These are phyloP conservation scores for Calocybe cyanea DNA, from an alignment of 768 basidiomycete species.

Conservation along the genomic window DNA sequence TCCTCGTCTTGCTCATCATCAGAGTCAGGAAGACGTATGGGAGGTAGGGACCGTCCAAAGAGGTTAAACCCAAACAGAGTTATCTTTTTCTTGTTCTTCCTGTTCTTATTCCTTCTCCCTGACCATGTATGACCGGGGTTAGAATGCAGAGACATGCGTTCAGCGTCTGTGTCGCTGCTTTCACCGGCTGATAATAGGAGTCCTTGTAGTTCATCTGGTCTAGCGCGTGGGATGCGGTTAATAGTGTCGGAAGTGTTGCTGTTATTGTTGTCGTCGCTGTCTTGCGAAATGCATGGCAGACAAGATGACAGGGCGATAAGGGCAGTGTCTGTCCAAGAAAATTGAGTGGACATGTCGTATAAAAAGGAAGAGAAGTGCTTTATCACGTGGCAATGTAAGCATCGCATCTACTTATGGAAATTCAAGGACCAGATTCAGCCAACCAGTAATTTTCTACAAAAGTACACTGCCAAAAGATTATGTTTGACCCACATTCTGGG, in stretches of 20 bases:
- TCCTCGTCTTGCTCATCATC: slow-evolving; percentile 35
- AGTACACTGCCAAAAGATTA: too few relatives aligned
- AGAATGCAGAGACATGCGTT: slow-evolving; percentile 64
- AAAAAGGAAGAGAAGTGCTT: too few relatives aligned
- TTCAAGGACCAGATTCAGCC: too few relatives aligned
- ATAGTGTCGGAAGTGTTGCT: slow-evolving; percentile 20
- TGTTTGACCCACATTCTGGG: too few relatives aligned
- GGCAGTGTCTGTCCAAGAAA: slow-evolving; percentile 61
- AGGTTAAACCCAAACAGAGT: slow-evolving; percentile 64
- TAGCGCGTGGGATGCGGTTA: slow-evolving; percentile 32
- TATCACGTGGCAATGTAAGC: too few relatives aligned
- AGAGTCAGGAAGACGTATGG: slow-evolving; percentile 58
- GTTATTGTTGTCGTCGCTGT: slow-evolving; percentile 13
- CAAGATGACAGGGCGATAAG: slow-evolving; percentile 58
- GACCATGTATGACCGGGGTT: slow-evolving; percentile 36
- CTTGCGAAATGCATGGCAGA: slow-evolving; percentile 48
- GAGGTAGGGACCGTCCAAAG: slow-evolving; percentile 47
- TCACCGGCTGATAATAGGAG: slow-evolving; percentile 21
- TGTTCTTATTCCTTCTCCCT: slow-evolving; percentile 26
- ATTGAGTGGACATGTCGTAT: slow-evolving; percentile 33
- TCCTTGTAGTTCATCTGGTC: slow-evolving; percentile 36
- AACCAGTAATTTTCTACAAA: too few relatives aligned
- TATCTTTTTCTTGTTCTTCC: slow-evolving; percentile 36
- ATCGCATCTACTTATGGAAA: too few relatives aligned
- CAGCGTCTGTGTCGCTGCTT: slow-evolving; percentile 49